Evolutionary conservation across 2,329 filamentous ascomycete species (phyloP).

Genomic region (Sarocladiaceae sp.): DNA sequence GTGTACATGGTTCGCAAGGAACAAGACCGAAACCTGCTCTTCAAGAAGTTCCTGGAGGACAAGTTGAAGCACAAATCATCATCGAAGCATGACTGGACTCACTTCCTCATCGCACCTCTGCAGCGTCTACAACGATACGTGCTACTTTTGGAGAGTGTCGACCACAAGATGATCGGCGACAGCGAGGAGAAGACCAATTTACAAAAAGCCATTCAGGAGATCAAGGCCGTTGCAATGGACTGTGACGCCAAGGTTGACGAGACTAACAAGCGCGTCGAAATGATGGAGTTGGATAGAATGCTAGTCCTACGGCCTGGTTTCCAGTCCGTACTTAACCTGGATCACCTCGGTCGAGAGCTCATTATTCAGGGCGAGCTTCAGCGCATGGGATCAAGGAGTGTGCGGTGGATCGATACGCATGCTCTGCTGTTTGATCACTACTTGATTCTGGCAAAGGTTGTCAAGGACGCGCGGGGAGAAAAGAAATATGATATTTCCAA

Average conservation of each 20-base stretch:
- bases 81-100: constrained; percentile 86
- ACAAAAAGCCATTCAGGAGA: constrained; percentile 80
- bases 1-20: constrained; percentile 81
- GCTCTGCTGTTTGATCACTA: constrained; percentile 96
- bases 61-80: constrained; percentile 75
- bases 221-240: constrained; percentile 82
- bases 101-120: constrained; percentile 88
- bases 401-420: constrained; percentile 91
- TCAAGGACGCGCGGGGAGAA: constrained; percentile 65
- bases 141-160: constrained; percentile 75
- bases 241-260: constrained; percentile 92
- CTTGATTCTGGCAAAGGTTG: constrained; percentile 83
- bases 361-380: constrained; percentile 87
- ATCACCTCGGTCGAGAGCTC: constrained; percentile 88
- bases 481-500: constrained; percentile 95
- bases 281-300: constrained; percentile 79
- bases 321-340: constrained; percentile 83
- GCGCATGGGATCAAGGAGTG: constrained; percentile 80
- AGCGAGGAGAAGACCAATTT: constrained; percentile 88
- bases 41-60: constrained; percentile 79
- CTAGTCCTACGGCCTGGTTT: constrained; percentile 83
- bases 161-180: constrained; percentile 78
- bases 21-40: constrained; percentile 77
- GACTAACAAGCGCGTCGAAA: constrained; percentile 83
- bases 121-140: constrained; percentile 88